Evolutionary conservation across 2,329 filamentous ascomycete genomes (phyloP).

Genomic region (Penicillium sp.): DNA sequence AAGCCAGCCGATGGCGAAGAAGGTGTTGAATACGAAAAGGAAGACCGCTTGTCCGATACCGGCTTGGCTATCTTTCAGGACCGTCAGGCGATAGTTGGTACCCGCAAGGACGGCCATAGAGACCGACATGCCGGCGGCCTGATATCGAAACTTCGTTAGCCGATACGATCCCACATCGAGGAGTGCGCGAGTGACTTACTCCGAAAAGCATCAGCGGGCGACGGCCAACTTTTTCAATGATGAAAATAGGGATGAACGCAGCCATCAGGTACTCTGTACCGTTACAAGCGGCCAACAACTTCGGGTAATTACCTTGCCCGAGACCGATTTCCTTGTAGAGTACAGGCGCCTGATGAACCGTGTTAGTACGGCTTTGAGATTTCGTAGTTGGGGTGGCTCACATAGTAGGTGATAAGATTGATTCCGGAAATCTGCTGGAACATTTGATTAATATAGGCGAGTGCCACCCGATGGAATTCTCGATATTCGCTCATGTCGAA

Average conservation of each 20-base stretch:
- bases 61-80: conserved; percentile 33
- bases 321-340: conserved; percentile 23
- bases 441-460: conserved; percentile 56
- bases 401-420: conserved; percentile 43
- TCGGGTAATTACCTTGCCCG: conserved; percentile 14
- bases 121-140: conserved; percentile 54
- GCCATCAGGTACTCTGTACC: conserved; percentile 52
- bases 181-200: conserved; percentile 21
- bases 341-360: conserved; percentile 11
- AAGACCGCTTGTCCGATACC: conserved; percentile 51
- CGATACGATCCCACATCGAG: too few species aligned
- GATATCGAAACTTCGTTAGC: background rate
- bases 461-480: conserved; percentile 52
- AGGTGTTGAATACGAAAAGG: conserved; percentile 62
- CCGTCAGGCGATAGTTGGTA: conserved; percentile 28
- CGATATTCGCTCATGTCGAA: conserved; percentile 57
- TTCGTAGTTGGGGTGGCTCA: background rate
- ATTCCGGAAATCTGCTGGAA: conserved; percentile 48
- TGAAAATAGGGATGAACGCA: conserved; percentile 48
- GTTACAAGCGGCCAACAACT: conserved; percentile 48
- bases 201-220: conserved; percentile 71
- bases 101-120: conserved; percentile 60
- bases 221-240: conserved; percentile 50
- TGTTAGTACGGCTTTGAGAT: background rate
- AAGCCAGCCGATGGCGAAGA: conserved; percentile 62